phyloP scores from a whole-genome alignment of 495 filamentous ascomycete species.

The Hyaloscypha finlandica region DNA sequence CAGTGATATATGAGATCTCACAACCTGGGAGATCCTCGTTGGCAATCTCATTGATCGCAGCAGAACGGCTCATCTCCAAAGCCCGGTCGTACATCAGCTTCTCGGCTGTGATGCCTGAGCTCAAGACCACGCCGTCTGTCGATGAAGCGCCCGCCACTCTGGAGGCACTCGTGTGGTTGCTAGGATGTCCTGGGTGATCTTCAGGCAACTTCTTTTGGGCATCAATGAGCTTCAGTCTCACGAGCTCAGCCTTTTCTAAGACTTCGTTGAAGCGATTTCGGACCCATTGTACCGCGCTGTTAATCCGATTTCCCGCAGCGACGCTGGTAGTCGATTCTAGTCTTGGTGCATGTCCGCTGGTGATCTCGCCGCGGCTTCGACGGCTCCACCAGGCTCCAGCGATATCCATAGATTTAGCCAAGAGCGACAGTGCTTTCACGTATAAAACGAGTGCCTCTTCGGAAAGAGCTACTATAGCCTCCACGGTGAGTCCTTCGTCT shows the following conservation, averaged over 20 bases:
- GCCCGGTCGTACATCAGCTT: constrained; percentile 98
- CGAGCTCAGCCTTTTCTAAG: constrained; percentile 90
- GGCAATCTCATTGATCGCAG: constrained; percentile 93
- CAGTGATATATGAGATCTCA: constrained; percentile 90
- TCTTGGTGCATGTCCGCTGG: constrained; percentile 43
- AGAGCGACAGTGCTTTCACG: constrained; percentile 85
- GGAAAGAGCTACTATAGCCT: constrained; percentile 81
- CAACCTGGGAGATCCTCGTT: constrained; percentile 86
- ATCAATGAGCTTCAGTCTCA: constrained; percentile 81
- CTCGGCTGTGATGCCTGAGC: constrained; percentile 84
- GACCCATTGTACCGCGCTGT: constrained; percentile 93
- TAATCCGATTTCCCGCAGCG: constrained; percentile 73
- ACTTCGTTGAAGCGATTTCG: constrained; percentile 94
- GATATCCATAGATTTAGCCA: constrained; percentile 96
- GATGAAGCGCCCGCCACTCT: constrained; percentile 65
- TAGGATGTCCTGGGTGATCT: constrained; percentile 84
- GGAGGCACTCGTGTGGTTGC: constrained; percentile 63
- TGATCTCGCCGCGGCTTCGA: constrained; percentile 67
- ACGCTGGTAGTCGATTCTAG: constrained; percentile 49
- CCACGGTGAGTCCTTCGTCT: constrained; percentile 76
- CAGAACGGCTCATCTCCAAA: constrained; percentile 90
- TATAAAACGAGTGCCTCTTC: constrained; percentile 96
- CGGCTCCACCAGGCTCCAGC: constrained; percentile 90
- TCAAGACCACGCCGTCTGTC: constrained; percentile 51
- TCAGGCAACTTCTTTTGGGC: constrained; percentile 81